These are phyloP conservation scores for Friedmanniomyces endolithicus DNA, from an alignment of 495 filamentous ascomycete genomes.

Conservation along the genomic window DNA sequence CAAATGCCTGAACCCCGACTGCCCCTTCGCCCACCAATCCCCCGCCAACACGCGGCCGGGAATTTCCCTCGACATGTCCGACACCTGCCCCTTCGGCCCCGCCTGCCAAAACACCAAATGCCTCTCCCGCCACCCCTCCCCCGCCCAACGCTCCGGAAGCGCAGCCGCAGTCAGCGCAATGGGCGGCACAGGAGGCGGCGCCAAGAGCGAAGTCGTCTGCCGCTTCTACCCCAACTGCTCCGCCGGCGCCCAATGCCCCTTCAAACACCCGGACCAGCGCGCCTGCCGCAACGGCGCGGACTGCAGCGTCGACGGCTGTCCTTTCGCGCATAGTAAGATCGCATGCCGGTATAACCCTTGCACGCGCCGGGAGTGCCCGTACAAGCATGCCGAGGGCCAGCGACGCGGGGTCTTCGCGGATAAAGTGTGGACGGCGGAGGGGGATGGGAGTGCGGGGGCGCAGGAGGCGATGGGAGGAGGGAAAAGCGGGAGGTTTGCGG, in stretches of 20 bases:
- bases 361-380: slow-evolving; percentile 68
- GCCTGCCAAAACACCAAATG: slow-evolving; percentile 95
- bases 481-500: slow-evolving; percentile 4
- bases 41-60: slow-evolving; percentile 60
- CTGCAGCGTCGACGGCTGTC: slow-evolving; percentile 72
- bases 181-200: not conserved
- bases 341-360: slow-evolving; percentile 89
- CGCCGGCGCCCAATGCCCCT: slow-evolving; percentile 64
- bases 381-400: slow-evolving; percentile 88
- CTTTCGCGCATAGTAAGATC: slow-evolving; percentile 72
- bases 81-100: slow-evolving; percentile 71
- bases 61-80: slow-evolving; percentile 61
- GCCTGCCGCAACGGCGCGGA: slow-evolving; percentile 89
- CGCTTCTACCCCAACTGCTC: slow-evolving; percentile 91
- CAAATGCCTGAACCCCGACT: slow-evolving; percentile 75
- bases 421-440: slow-evolving; percentile 76
- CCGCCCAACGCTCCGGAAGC: slow-evolving; percentile 49
- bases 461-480: slow-evolving; percentile 35
- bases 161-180: slow-evolving; percentile 24
- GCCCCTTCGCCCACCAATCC: slow-evolving; percentile 86
- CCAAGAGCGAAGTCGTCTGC: slow-evolving; percentile 72
- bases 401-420: slow-evolving; percentile 60
- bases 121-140: slow-evolving; percentile 81
- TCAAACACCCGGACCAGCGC: slow-evolving; percentile 68
- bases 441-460: slow-evolving; percentile 18